Evolutionary conservation across 2,329 filamentous ascomycete genomes (phyloP), one percentile per base, ranked within the genome.

Genomic region (Grosmannia serpens): DNA sequence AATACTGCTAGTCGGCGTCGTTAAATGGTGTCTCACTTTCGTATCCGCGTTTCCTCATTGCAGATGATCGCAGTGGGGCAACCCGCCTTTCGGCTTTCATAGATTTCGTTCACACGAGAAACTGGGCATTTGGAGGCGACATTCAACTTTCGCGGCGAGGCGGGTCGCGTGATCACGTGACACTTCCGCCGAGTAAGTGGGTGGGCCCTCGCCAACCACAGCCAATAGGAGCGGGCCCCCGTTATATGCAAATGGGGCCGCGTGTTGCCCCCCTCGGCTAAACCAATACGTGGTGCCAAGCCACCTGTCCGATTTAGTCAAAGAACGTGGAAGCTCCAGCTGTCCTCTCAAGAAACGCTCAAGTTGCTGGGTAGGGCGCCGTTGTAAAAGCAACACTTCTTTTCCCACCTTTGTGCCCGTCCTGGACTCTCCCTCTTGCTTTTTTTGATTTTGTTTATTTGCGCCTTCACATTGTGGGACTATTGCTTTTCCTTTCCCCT

Each of bases 221-320:
- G 20, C 53, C 53, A 55, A 55, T 55, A 17, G 47, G 15, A 53
- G 26, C 10, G 35, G 15, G 17, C 7, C 11, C 17, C 35, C 35
- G 7, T 4, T 13, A 38, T 38, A 38, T 38, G 35, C 35, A 38
- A 38, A 15, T 38, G 26, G 24, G 53, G 38, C 53, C 54, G 53
- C 29, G 29, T 49, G 53, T 55, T 46, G 15, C 24, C 41, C 24
- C 9, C 15, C 17, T 7, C 53, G 38, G 24, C 27, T 41, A 50
- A 50, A 50, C 24, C 26, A 26, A 27, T 50, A 50, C 47, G 47
- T 50, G 50, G 50, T 41, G 56, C 56, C 56, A 58, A 58, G 56
- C 35, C 56, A 58, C 56, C 56, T 58, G 56, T 53, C 56, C 56
- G 33, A 33, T 57, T 57, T 53, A 38, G 53, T 55, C n/a, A 29